Conservation (phyloP, 1,139 yeast genomes). For the Hemisphaericaspora lyxosophila region DNA sequence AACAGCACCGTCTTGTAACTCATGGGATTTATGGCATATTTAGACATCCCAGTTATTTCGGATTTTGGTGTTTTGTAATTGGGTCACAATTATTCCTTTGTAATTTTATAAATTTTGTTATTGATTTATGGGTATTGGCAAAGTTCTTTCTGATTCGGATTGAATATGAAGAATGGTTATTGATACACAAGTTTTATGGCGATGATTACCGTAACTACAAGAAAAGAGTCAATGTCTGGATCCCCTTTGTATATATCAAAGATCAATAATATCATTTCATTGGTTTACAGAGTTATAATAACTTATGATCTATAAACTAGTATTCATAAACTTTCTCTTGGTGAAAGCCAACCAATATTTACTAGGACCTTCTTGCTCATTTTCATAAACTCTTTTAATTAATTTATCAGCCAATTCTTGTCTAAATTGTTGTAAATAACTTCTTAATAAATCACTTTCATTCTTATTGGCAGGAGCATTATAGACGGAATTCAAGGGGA, state of each 20-base stretch:
- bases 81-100: constrained; percentile 34
- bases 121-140: constrained; percentile 21
- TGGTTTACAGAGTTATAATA: neutral
- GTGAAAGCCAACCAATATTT: constrained; percentile 96
- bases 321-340: constrained; percentile 93
- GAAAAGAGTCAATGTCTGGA: constrained; percentile 26
- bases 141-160: constrained; percentile 36
- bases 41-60: constrained; percentile 47
- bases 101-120: constrained; percentile 23
- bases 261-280: no score
- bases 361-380: constrained; percentile 54
- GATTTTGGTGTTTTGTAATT: constrained; percentile 37
- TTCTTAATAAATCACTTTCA: constrained; percentile 76
- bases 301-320: constrained; percentile 49
- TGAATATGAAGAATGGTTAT: constrained; percentile 36
- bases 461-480: constrained; percentile 70
- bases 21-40: constrained; percentile 30
- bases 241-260: constrained; percentile 24
- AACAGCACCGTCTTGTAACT: constrained; percentile 24
- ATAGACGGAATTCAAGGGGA: constrained; percentile 85
- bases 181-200: constrained; percentile 30
- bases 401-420: constrained; percentile 88
- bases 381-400: constrained; percentile 68
- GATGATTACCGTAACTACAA: constrained; percentile 28
- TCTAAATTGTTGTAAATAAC: constrained; percentile 86